Evolutionary conservation across 371 early-diverging fungal genomes (phyloP).

Genomic region (Sporodiniella umbellata): DNA sequence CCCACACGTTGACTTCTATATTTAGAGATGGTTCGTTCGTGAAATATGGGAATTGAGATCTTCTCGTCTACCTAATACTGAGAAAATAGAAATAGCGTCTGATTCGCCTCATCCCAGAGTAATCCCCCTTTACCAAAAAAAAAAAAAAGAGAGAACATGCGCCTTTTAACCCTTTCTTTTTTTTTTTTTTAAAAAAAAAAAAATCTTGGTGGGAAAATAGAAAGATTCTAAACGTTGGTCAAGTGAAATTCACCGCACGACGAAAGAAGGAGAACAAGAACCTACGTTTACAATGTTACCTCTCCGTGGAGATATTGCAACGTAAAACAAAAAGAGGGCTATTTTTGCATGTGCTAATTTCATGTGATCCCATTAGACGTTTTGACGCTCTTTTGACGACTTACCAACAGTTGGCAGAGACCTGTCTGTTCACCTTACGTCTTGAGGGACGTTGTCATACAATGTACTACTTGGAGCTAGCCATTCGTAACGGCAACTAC

Average conservation of each 20-base stretch:
- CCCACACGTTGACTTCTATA: too few relatives aligned
- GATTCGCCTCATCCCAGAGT: too few relatives aligned
- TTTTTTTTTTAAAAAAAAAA: too few relatives aligned
- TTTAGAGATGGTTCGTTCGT: constrained; percentile 74
- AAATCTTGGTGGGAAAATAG: too few relatives aligned
- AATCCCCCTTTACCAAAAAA: background rate
- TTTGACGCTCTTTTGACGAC: constrained; percentile 56
- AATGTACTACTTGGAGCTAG: constrained; percentile 87
- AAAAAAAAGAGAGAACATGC: constrained; percentile 5
- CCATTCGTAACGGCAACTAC: constrained; percentile 86
- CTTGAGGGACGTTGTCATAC: constrained; percentile 85
- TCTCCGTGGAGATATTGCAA: constrained; percentile 37
- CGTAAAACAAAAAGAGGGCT: constrained; percentile 10
- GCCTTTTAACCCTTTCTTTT: background rate
- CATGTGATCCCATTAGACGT: constrained; percentile 25
- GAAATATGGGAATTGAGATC: constrained; percentile 65
- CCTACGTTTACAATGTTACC: constrained; percentile 22
- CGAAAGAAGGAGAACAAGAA: constrained; percentile 1
- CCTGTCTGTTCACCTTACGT: constrained; percentile 75
- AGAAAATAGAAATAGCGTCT: background rate
- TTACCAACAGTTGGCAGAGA: constrained; percentile 73
- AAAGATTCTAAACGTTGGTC: constrained; percentile 27
- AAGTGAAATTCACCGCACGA: constrained; percentile 8
- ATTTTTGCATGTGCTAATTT: too few relatives aligned
- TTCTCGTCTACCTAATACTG: constrained; percentile 13